Base-by-base conservation (phyloP, 2,329 filamentous ascomycete species). In the Camptophora hylomeconis region DNA sequence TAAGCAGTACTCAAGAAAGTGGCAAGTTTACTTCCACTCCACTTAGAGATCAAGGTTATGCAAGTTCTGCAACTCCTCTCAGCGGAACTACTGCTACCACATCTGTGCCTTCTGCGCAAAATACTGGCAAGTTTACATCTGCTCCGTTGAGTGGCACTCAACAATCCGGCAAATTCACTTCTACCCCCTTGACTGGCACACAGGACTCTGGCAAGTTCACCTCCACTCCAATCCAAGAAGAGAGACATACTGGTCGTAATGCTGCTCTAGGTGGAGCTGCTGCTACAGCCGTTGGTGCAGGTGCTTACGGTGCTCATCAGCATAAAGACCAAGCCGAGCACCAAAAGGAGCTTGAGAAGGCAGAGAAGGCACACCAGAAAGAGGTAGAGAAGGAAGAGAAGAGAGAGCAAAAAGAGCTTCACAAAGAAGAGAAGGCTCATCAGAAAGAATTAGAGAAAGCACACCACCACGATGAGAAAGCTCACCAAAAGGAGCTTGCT, bases 291-390 rank as follows among this genome's bases (percentile, higher is more conserved):
- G 38, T 26, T 14, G 34, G 30, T 7, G 29, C 29, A 11, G 33
- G 35, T 18, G 39, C 39, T 8, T 27, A 32, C 21, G 39, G 37
- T 17, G 21, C 33, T 10, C 35, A 44, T 22, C 35, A 40, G 20
- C 24, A 36, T 16, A 35, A 30, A 19, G 30, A 36, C 17, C 31
- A 33, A 16, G 27, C 27, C 16, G 27, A 30, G 17, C 18, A 23
- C 5, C 37, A 39, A 24, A 35, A 42, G 19, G 33, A 40, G 17
- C 25, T 42, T 6, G 17, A 26, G 15, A 13, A 37, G 17, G 32
- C 35, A 18, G 32, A 37, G 26, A 40, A 41, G 24, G 17, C 36
- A 18, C 37, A 31, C 24, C 26, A 39, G 17, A 35, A 37, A 24
- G 26, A 35, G 8, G 5, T 31, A 20, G 31, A 34, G 24, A 39